Evolutionary conservation across 2,329 filamentous ascomycete genomes (phyloP), one percentile per base, ranked within the genome.

Genomic region (Scorias spongiosa): DNA sequence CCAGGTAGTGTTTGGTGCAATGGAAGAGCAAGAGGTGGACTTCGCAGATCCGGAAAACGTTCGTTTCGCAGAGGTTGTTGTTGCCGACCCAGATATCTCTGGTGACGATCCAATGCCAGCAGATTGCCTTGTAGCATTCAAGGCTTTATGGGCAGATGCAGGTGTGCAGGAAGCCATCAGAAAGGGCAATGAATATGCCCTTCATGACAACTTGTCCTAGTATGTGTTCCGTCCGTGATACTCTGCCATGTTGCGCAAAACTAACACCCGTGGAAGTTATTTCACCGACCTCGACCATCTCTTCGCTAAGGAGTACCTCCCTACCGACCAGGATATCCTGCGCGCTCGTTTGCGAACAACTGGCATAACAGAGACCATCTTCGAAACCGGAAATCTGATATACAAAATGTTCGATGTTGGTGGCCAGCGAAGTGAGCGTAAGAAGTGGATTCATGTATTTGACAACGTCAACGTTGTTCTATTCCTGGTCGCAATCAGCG

Each of bases 381-480:
- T 96, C 63, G 86, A 93, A 62, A 74, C 93, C 11, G 87, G 87
- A 48, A 81, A 89, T 57, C 75, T 95, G 55, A 93, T 87, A 50
- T 95, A 95, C 66, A 82, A 87, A 56, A 95, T 96, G 87, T 93
- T 93, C 64, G 87, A 94, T 57, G 87, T 93, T 40, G 87, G 87
- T 61, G 87, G 87, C 46, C 87, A 94, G 62, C 74, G 87, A 55
- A 93, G 87, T 26, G 87, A 94, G 65, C 81, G 87, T 49, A 93
- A 93, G 74, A 94, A 94, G 70, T 94, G 87, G 87, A 93, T 94
- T 50, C 87, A 94, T 63, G 91, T 87, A 60, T 94, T 94, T 60
- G 87, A 94, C 62, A 91, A 91, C 51, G 87, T 94, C 49, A 87
- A 91, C 58, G 88, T 85, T 53, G 72, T 96, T 43, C 71, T 96